These are phyloP conservation scores for Metroxylon sagu DNA, from an alignment of 176 grass and related monocot species.

Conservation along the genomic window DNA sequence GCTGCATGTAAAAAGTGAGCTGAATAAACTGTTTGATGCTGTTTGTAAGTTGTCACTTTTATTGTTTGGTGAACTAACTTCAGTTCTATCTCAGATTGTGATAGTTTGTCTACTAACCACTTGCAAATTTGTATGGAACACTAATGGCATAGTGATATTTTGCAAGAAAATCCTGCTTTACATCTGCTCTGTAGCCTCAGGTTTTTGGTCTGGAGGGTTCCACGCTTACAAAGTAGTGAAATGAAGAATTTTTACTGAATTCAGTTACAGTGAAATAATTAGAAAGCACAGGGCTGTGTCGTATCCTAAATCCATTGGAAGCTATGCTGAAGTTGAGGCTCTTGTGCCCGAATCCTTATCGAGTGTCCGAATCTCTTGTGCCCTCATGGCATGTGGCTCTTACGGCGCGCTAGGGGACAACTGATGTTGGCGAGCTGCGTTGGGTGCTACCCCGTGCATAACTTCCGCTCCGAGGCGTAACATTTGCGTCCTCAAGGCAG, in stretches of 20 bases:
- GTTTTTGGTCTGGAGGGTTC: neutral
- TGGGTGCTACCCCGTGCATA: neutral
- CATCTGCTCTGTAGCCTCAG: no score
- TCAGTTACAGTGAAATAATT: no score
- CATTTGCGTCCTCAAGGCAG: slow-evolving; percentile 32
- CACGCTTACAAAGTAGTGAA: slow-evolving; percentile 2
- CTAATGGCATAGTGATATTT: slow-evolving; percentile 7
- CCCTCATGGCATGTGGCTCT: no score
- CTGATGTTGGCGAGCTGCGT: no score
- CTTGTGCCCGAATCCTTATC: no score
- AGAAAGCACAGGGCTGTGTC: no score
- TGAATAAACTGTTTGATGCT: slow-evolving; percentile 27
- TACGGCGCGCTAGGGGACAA: no score
- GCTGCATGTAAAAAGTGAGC: slow-evolving; percentile 33
- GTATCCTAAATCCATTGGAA: no score
- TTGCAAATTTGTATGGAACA: slow-evolving; percentile 12
- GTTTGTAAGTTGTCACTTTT: slow-evolving; percentile 1
- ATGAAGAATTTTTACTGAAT: no score
- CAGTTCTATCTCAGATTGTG: slow-evolving; percentile 21
- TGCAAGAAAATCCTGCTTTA: no score
- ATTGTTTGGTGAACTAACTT: slow-evolving; percentile 41
- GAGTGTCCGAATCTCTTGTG: no score
- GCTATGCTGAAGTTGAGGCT: no score
- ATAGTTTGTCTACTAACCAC: slow-evolving; percentile 24
- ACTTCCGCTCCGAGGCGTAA: slow-evolving; percentile 25